Evolutionary conservation across 345 rosid genomes (phyloP).

Genomic region (Citrus maxima): DNA sequence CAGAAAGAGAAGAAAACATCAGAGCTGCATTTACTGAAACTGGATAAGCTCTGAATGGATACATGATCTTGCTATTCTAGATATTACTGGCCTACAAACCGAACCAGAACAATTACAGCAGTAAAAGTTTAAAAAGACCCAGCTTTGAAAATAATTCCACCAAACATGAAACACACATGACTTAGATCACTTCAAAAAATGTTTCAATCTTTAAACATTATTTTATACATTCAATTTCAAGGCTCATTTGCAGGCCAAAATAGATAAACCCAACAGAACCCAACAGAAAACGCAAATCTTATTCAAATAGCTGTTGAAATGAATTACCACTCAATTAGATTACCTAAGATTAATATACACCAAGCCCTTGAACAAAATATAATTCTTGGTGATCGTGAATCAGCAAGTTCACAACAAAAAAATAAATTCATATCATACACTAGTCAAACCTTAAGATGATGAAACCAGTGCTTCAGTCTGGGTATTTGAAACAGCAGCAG

Average conservation of each 20-base stretch:
- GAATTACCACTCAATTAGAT: neutral
- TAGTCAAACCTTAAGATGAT: constrained; percentile 29
- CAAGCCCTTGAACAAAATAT: neutral
- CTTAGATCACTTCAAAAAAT: neutral
- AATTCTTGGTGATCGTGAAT: neutral
- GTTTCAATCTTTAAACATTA: too few species aligned
- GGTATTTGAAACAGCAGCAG: constrained; percentile 15
- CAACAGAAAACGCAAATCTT: neutral
- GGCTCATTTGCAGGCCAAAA: too few species aligned
- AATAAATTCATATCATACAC: neutral
- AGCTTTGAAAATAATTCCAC: neutral
- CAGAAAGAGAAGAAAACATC: neutral
- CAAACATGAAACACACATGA: neutral
- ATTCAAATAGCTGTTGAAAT: too few species aligned
- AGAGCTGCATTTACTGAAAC: neutral
- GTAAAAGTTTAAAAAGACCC: neutral
- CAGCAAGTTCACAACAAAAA: neutral
- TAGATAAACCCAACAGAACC: too few species aligned
- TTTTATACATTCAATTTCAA: too few species aligned
- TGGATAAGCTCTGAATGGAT: neutral
- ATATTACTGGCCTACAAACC: too few species aligned
- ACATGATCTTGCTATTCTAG: too few species aligned
- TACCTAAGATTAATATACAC: neutral
- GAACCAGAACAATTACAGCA: neutral
- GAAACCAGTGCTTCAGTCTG: constrained; percentile 21